Percentiles rank a stretch among this genome's conserved stretches.
Evolutionary conservation across 2,329 filamentous ascomycete species (phyloP).

Genomic region (Ascochyta koolunga): DNA sequence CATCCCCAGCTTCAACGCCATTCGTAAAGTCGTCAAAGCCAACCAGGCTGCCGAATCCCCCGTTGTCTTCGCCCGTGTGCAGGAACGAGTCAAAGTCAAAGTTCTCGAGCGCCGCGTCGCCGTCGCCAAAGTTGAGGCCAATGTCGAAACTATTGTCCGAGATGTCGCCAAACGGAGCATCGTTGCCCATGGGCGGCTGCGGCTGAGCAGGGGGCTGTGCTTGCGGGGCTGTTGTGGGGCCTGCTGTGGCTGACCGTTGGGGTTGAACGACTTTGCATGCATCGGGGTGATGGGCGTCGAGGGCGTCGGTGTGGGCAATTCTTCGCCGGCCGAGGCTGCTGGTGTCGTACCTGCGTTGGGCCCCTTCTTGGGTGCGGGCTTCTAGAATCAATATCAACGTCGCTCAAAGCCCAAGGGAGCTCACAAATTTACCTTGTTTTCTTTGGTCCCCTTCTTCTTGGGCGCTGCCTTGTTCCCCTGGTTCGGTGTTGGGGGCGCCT

Average conservation of each 20-base stretch:
- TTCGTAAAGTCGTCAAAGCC: constrained; percentile 46
- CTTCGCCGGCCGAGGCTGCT: constrained; percentile 51
- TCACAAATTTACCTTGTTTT: constrained; percentile 68
- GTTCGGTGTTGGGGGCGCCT: constrained; percentile 76
- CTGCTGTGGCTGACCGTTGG: constrained; percentile 40
- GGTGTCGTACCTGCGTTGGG: constrained; percentile 49
- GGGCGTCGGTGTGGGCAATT: constrained; percentile 56
- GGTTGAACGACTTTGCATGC: constrained; percentile 48
- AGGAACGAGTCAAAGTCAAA: constrained; percentile 73
- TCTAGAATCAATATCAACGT: constrained; percentile 48
- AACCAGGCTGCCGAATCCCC: constrained; percentile 43
- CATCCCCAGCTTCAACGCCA: constrained; percentile 39
- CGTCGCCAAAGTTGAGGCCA: constrained; percentile 55
- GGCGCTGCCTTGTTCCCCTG: constrained; percentile 74
- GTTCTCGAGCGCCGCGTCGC: constrained; percentile 68
- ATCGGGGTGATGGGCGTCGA: constrained; percentile 57
- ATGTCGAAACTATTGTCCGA: constrained; percentile 49
- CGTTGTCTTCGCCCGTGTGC: constrained; percentile 59
- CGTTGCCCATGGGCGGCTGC: constrained; percentile 46
- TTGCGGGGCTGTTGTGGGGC: constrained; percentile 33
- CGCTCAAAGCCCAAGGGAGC: constrained; percentile 28
- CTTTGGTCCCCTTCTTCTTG: constrained; percentile 75
- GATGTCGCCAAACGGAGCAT: constrained; percentile 50
- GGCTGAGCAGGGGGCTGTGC: constrained; percentile 41
- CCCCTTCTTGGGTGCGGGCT: constrained; percentile 49